Evolutionary conservation across 352 stramenopile genomes (phyloP), one percentile per base, ranked within the genome.

Genomic region (Phytopythium oedochilum): DNA sequence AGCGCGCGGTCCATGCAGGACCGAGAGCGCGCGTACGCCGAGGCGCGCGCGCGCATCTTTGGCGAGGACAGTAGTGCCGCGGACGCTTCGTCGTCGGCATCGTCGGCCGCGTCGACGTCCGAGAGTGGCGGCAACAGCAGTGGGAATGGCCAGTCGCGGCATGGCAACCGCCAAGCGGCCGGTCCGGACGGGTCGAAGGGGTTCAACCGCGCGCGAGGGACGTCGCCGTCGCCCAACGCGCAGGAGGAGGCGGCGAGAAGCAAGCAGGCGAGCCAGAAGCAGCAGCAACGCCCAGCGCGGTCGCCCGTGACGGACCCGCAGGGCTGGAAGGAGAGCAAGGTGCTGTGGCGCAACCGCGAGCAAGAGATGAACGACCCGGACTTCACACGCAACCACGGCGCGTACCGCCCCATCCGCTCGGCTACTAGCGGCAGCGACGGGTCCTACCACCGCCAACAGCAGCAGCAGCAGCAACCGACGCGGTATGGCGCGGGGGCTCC

Each of bases 31-130:
- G 89, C 88, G 20, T 98, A 98, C 60, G 94, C 92, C 7, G 94
- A 98, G 64, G 92, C 94, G 11, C 71, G 94, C 34, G 94, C 94
- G n/a, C 78, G 94, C 12, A 98, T 98, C 59, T 98, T 98, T 76
- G 83, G 86, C 53, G 76, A 89, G 50, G 78, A 85, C 25, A 72
- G 42, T 42, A 72, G 42, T 42, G 29, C 26, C 5, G 63, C 25
- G 12, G 36, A 39, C 23, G 55, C 69, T 9, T 18, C 50, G 9
- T 35, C 50, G 23, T 40, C 50, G 15, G 63, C 61, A 22, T 63
- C 68, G 12, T 59, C 65, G 11, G 68, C 60, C 14, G 45, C 65
- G n/a, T 59, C 62, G 35, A 54, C 25, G 55, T 26, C 20, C 36
- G 59, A 43, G 39, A 44, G 49, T 31, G 18, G 28, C 26, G 46